Evolutionary conservation across 1,139 yeast genomes (phyloP).

Genomic region (Candida sp.): DNA sequence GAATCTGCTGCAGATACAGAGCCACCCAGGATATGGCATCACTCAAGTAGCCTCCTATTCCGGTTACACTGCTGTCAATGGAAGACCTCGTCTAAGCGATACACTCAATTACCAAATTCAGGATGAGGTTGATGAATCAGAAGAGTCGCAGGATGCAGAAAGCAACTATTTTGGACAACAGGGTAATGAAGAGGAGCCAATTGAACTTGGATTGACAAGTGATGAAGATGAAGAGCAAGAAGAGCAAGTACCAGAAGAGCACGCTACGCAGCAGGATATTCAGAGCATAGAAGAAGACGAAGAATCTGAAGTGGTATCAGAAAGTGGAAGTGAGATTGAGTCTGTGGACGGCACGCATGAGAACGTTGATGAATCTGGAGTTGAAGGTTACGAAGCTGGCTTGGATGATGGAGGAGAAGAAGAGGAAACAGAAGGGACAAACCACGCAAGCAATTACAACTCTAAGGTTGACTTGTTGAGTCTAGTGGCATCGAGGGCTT

Average conservation of each 20-base stretch:
- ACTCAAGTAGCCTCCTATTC: conserved; percentile 3
- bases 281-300: conserved; percentile 13
- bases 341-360: conserved; percentile 3
- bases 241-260: conserved; percentile 3
- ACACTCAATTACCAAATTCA: background rate
- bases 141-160: conserved; percentile 5
- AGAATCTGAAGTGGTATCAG: conserved; percentile 24
- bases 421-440: conserved; percentile 14
- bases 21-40: conserved; percentile 4
- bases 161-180: conserved; percentile 1
- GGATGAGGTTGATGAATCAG: conserved; percentile 7
- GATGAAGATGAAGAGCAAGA: conserved; percentile 11
- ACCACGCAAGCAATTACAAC: conserved; percentile 12
- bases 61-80: conserved; percentile 5
- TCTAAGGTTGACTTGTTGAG: conserved; percentile 14
- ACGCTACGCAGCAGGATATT: conserved; percentile 2
- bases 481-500: conserved; percentile 18
- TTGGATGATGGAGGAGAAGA: conserved; percentile 19
- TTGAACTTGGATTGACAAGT: background rate
- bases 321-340: conserved; percentile 15
- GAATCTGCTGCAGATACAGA: background rate
- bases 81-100: conserved; percentile 13
- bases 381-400: conserved; percentile 20
- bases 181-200: background rate
- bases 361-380: conserved; percentile 4